A percentile compares a stretch with the other conserved stretches of the same genome.
Evolutionary conservation across 1,139 yeast genomes (phyloP).

Genomic region (Candida dubliniensis): DNA sequence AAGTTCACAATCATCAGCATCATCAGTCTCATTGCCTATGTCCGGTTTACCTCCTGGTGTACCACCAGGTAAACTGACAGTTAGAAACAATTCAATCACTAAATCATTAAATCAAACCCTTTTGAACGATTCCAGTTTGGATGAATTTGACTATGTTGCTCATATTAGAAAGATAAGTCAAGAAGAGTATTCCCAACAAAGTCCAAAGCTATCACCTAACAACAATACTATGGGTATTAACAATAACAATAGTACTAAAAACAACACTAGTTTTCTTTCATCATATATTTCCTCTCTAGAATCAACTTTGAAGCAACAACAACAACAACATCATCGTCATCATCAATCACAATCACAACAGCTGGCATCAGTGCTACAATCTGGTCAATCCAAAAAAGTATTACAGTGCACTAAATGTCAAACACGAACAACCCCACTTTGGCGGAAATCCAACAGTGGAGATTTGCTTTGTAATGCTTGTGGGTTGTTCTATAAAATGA

Average conservation of each 20-base stretch:
- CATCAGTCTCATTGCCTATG: background rate
- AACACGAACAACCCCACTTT: slow-evolving; percentile 47
- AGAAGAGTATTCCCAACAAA: slow-evolving; percentile 30
- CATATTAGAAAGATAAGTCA: slow-evolving; percentile 46
- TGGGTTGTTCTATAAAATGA: slow-evolving; percentile 43
- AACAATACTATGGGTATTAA: background rate
- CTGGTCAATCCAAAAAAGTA: slow-evolving; percentile 20
- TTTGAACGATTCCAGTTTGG: slow-evolving; percentile 30
- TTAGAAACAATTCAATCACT: slow-evolving; percentile 8
- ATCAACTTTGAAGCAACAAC: slow-evolving; percentile 31
- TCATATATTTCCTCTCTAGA: slow-evolving; percentile 44
- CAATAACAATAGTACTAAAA: slow-evolving; percentile 2
- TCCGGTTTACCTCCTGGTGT: background rate
- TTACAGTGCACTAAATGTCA: slow-evolving; percentile 47
- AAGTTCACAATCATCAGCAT: slow-evolving; percentile 3
- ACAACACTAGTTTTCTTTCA: slow-evolving; percentile 31
- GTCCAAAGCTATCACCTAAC: slow-evolving; percentile 3
- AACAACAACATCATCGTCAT: slow-evolving; percentile 13
- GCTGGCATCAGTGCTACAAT: background rate
- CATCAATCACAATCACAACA: slow-evolving; percentile 11
- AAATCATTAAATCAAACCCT: slow-evolving; percentile 1
- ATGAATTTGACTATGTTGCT: slow-evolving; percentile 50
- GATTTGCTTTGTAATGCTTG: slow-evolving; percentile 50
- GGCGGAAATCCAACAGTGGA: slow-evolving; percentile 48
- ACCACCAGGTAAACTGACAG: slow-evolving; percentile 6